Evolutionary conservation across 2,329 filamentous ascomycete genomes (phyloP).

Genomic region (Trichoderma guizhouense): DNA sequence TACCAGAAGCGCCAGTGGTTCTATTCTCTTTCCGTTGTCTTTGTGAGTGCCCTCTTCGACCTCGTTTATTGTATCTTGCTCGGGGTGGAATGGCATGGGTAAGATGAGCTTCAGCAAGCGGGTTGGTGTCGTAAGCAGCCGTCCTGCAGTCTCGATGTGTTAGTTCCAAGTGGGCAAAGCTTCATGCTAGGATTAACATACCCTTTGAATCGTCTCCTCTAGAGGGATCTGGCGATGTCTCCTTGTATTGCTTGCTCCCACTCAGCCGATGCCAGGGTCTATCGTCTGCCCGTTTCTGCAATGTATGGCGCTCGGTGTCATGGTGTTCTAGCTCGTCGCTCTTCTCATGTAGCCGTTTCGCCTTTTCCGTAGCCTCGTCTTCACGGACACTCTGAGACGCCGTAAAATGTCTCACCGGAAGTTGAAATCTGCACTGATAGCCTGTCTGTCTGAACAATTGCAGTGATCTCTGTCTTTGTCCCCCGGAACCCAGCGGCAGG

Average conservation of each 20-base stretch:
- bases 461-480: not conserved
- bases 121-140: conserved; percentile 76
- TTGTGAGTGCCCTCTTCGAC: conserved; percentile 35
- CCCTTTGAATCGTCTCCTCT: conserved; percentile 32
- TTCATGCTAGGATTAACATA: conserved; percentile 8
- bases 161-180: not conserved
- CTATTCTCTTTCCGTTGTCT: conserved; percentile 47
- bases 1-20: conserved; percentile 78
- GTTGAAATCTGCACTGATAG: not conserved
- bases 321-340: conserved; percentile 24
- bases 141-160: conserved; percentile 45
- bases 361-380: conserved; percentile 16
- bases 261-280: conserved; percentile 66
- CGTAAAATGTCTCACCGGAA: conserved; percentile 23
- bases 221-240: conserved; percentile 27
- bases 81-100: conserved; percentile 54
- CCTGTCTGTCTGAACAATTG: not conserved
- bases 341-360: conserved; percentile 23
- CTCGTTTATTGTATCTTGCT: conserved; percentile 40
- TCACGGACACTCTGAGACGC: conserved; percentile 20
- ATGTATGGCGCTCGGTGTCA: conserved; percentile 24
- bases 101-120: conserved; percentile 77
- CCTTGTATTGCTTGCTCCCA: conserved; percentile 40
- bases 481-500: not conserved
- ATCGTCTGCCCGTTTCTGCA: conserved; percentile 54